phyloP scores from a whole-genome alignment of 345 rosid genomes.

The Pugionium cornutum region DNA sequence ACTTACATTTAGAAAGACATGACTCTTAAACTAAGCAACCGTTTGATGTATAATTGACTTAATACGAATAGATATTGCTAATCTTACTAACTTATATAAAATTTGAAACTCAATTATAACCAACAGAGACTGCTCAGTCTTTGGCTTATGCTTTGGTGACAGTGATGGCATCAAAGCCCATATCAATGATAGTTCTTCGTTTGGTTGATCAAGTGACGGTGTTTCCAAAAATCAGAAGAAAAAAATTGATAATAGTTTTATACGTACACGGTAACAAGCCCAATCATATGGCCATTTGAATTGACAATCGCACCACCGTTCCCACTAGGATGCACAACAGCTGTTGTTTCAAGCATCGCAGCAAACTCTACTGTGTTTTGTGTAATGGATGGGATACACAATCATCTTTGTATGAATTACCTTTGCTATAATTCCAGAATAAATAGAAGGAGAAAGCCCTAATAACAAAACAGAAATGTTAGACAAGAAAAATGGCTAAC shows the following conservation, averaged over 20 bases:
- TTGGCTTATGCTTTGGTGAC: conserved; percentile 55
- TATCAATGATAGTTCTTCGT: conserved; percentile 60
- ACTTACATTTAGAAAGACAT: too few relatives aligned
- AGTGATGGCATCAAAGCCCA: conserved; percentile 87
- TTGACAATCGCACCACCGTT: conserved; percentile 94
- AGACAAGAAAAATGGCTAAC: conserved; percentile 9
- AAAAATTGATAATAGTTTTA: background rate
- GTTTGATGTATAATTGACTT: too few relatives aligned
- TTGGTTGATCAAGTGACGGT: conserved; percentile 57
- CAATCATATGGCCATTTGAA: conserved; percentile 76
- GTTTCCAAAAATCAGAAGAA: too few relatives aligned
- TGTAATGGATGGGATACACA: conserved; percentile 35
- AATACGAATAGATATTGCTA: too few relatives aligned
- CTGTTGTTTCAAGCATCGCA: conserved; percentile 94
- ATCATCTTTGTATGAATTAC: conserved; percentile 57
- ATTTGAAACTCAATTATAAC: too few relatives aligned
- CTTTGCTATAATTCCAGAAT: conserved; percentile 82
- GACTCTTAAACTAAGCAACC: too few relatives aligned
- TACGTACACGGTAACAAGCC: conserved; percentile 82
- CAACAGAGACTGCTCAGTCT: conserved; percentile 38
- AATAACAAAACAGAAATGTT: conserved; percentile 29
- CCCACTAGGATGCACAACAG: conserved; percentile 94
- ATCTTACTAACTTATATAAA: too few relatives aligned
- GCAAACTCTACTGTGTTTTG: conserved; percentile 48
- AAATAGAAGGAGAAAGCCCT: conserved; percentile 81